A percentile compares a stretch with the other conserved stretches of the same genome.
Conservation (phyloP, 345 rosid genomes). For the Durio zibethinus region DNA sequence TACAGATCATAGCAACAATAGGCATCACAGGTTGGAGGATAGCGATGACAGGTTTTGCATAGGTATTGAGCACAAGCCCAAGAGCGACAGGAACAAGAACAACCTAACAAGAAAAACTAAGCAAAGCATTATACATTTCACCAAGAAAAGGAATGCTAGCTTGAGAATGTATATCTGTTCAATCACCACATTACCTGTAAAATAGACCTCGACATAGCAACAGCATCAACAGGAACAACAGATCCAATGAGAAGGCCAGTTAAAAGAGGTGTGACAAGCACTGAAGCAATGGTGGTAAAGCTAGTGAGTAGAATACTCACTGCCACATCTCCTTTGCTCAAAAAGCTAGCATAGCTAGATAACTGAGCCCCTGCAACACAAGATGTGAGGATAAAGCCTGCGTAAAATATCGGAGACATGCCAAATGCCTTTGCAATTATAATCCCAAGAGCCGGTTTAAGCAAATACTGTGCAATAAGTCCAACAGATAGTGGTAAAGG, state of each 20-base stretch:
- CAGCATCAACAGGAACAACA: conserved; percentile 89
- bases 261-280: conserved; percentile 59
- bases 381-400: conserved; percentile 82
- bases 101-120: conserved; percentile 45
- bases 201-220: conserved; percentile 94
- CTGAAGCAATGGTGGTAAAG: conserved; percentile 76
- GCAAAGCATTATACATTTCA: not conserved
- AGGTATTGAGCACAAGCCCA: conserved; percentile 80
- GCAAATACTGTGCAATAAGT: conserved; percentile 65
- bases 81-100: conserved; percentile 83
- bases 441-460: conserved; percentile 81
- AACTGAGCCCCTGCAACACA: conserved; percentile 96
- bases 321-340: conserved; percentile 87
- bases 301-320: conserved; percentile 91
- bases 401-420: conserved; percentile 65
- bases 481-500: conserved; percentile 85
- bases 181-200: conserved; percentile 57
- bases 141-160: not conserved
- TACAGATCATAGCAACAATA: conserved; percentile 87
- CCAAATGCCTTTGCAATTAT: conserved; percentile 71
- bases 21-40: conserved; percentile 84
- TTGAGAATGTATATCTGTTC: not conserved
- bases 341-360: conserved; percentile 76
- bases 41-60: conserved; percentile 74
- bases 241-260: conserved; percentile 82